Base-by-base conservation (phyloP, 2,329 filamentous ascomycete genomes). In the Trichoderma breve region DNA sequence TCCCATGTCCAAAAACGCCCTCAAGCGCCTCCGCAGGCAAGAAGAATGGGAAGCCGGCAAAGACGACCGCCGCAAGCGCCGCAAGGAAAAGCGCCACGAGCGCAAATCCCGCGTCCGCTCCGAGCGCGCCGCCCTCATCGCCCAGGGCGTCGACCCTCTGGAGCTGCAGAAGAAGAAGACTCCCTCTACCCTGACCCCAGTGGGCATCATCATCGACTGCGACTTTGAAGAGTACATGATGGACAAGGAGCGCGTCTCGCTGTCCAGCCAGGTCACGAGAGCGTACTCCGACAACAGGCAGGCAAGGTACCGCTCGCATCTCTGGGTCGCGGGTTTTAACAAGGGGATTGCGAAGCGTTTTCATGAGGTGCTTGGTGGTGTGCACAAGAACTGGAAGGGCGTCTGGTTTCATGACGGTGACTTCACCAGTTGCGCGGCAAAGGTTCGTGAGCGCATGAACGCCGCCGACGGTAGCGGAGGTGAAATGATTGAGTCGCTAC, bases 181-280 rank as follows among this genome's bases (percentile, higher is more conserved):
- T 24, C 77, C 77, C 55, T 77, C 82, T 57, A 83, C 85, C 63
- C 88, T 90, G 71, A 87, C 97, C 0, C 94, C 95, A 2, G 84
- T 98, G 26, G 89, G 93, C 0, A 84, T 99, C 75, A 86, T 99
- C 72, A 84, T 99, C 74, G 96, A 99, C 83, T 98, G 95, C 82
- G 90, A 93, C 75, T 99, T 97, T 80, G 95, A 99, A 80, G 86
- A 92, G 55, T 88, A 95, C 78, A 99, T 99, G 96, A 87, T 86
- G 65, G 92, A 95, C 47, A 92, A 92, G 76, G 96, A 99, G 82
- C 85, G 93, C 34, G 90, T 95, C 70, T 97, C 94, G 5, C 86
- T 99, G 14, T 89, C 89, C 1, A 89, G 90, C 71, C 96, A 99
- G 81, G 86, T 99, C 73, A 97, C 94, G 9, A 86, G 96, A 71